These are phyloP conservation scores for Solanum aculeatissimum DNA, from an alignment of 305 asterid genomes.

Conservation along the genomic window DNA sequence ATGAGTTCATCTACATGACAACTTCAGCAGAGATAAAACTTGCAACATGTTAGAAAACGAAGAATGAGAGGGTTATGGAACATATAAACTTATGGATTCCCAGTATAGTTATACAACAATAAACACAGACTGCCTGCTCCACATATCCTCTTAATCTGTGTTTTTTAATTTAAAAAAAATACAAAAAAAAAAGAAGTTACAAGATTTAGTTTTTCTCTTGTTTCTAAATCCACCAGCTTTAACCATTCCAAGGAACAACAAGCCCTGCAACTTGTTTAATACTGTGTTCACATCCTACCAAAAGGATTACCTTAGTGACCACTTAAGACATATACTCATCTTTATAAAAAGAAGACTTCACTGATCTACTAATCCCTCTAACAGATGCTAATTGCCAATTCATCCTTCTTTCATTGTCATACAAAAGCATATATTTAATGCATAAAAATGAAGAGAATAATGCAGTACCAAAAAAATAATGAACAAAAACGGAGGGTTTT, in stretches of 20 bases:
- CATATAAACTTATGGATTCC: not conserved
- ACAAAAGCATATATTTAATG: not conserved
- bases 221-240: not conserved
- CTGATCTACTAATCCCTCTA: not conserved
- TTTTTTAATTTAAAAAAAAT: not conserved
- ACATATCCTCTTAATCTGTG: not conserved
- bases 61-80: not conserved
- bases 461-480: not conserved
- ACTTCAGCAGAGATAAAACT: not conserved
- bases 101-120: not conserved
- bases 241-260: not conserved
- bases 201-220: not conserved
- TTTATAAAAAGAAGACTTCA: not conserved
- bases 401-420: not conserved
- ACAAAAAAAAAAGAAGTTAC: not conserved
- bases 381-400: not conserved
- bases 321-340: not conserved
- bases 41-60: not conserved
- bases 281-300: not conserved
- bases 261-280: not conserved
- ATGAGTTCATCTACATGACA: not conserved
- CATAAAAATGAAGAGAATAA: not conserved
- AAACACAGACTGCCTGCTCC: not conserved
- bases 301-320: not conserved
- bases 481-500: not conserved